Evolutionary conservation across 768 basidiomycete species (phyloP), one percentile per base, ranked within the genome.

Genomic region (Clitopilus passeckerianus): DNA sequence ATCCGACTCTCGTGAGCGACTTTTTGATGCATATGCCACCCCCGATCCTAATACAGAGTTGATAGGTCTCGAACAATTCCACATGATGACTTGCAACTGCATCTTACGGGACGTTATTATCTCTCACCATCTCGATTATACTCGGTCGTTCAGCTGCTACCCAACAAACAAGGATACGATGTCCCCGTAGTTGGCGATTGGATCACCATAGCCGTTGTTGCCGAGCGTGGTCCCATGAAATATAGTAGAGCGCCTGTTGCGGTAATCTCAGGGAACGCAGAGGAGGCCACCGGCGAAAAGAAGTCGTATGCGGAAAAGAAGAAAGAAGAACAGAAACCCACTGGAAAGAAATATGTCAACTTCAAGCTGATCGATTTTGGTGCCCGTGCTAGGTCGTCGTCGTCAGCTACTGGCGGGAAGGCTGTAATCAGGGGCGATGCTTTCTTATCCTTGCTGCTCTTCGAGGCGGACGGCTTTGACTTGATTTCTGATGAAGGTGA

Each of bases 191-290:
- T 85, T 6, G 91, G 91, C 2, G 97, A 98, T 71, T 98, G 93
- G 91, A 82, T 98, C 43, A 95, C 95, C 6, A 92, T 99, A 53
- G 96, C 93, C 1, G 95, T 98, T 5, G 86, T 99, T 14, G 96
- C 95, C 1, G 93, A 96, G 70, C 85, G 94, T 20, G 88, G 93
- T 2, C 88, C 87, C 6, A 77, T 95, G 68, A 86, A 83, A 63
- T 82, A 86, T 64, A 91, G 80, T 53, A 83, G 81, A 59, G 86
- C 88, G 30, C 89, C 89, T 54, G 84, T 88, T 18, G 69, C 80
- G 10, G 69, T 82, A 6, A 81, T 73, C 33, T 77, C 76, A 24
- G 81, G 84, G 53, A 80, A 77, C 6, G 75, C 73, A 1, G 74
- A 71, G 12, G 67, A 71, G 14, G 55, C 52, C 43, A n/a, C n/a